phyloP scores from a whole-genome alignment of 805 yeast species.

The Starmera dryadoides region DNA sequence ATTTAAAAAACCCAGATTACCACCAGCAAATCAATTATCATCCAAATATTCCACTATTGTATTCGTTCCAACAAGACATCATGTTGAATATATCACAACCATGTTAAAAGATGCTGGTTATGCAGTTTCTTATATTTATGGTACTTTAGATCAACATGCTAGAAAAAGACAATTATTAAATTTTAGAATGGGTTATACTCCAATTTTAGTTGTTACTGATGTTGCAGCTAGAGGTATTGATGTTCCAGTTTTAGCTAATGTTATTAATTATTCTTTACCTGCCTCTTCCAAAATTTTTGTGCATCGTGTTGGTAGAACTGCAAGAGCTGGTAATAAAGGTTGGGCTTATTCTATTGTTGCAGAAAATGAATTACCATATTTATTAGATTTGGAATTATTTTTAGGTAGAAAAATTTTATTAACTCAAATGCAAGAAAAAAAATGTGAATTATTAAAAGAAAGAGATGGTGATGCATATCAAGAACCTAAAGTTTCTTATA shows the following conservation, averaged over 20 bases:
- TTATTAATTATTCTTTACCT: constrained; percentile 85
- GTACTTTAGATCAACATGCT: constrained; percentile 92
- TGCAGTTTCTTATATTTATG: constrained; percentile 84
- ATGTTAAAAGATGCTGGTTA: constrained; percentile 74
- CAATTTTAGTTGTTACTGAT: constrained; percentile 92
- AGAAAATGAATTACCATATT: constrained; percentile 82
- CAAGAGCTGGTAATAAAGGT: constrained; percentile 97
- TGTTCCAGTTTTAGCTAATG: constrained; percentile 93
- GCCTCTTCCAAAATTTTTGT: constrained; percentile 88
- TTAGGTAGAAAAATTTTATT: constrained; percentile 75
- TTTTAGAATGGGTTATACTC: constrained; percentile 78
- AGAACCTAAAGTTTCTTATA: constrained; percentile 61
- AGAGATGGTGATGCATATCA: constrained; percentile 34
- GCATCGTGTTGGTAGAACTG: constrained; percentile 98
- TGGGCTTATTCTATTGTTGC: constrained; percentile 92
- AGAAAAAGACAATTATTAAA: constrained; percentile 82
- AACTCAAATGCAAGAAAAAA: constrained; percentile 62
- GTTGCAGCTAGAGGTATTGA: constrained; percentile 99
- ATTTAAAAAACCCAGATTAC: constrained; percentile 49
- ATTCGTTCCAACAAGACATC: constrained; percentile 96
- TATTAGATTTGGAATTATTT: constrained; percentile 84
- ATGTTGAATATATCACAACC: constrained; percentile 82
- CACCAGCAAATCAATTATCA: constrained; percentile 79
- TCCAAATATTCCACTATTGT: constrained; percentile 82
- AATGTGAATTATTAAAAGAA: constrained; percentile 42